These are phyloP conservation scores for Schwanniomyces vanrijiae DNA, from an alignment of 805 yeast genomes.

Conservation along the genomic window DNA sequence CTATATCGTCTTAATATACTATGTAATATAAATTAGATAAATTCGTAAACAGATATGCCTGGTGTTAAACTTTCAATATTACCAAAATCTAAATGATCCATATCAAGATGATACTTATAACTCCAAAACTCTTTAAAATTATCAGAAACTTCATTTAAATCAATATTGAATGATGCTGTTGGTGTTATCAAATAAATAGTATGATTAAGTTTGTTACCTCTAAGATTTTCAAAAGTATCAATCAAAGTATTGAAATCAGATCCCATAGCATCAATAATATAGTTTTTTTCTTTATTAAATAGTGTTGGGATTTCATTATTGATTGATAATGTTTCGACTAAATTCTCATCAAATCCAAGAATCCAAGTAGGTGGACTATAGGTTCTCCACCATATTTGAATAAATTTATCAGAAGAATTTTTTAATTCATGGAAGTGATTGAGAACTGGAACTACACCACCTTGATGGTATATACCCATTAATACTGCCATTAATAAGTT, in stretches of 20 bases:
- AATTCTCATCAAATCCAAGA: constrained; percentile 31
- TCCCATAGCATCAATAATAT: constrained; percentile 52
- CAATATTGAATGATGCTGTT: constrained; percentile 28
- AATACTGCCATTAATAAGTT: constrained; percentile 58
- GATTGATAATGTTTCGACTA: background rate
- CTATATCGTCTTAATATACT: background rate
- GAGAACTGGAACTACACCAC: constrained; percentile 78
- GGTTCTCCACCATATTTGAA: constrained; percentile 88
- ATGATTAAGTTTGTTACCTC: constrained; percentile 4
- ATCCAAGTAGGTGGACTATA: constrained; percentile 94
- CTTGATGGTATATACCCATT: constrained; percentile 86
- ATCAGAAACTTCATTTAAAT: constrained; percentile 12
- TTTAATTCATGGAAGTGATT: constrained; percentile 30
- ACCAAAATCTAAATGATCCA: constrained; percentile 69
- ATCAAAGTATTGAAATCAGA: constrained; percentile 25
- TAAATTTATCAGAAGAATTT: constrained; percentile 14
- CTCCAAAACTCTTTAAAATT: constrained; percentile 22
- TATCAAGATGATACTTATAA: constrained; percentile 55
- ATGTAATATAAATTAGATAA: constrained; percentile 16
- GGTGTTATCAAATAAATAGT: constrained; percentile 38
- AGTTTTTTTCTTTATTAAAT: constrained; percentile 1
- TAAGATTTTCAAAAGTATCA: constrained; percentile 10
- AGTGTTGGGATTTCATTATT: no score
- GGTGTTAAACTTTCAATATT: constrained; percentile 52
- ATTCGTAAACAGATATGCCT: constrained; percentile 60